Percentiles rank a stretch among this genome's conserved stretches.
Evolutionary conservation across 495 filamentous ascomycete genomes (phyloP).

Genomic region (Rostrohypoxylon terebratum): DNA sequence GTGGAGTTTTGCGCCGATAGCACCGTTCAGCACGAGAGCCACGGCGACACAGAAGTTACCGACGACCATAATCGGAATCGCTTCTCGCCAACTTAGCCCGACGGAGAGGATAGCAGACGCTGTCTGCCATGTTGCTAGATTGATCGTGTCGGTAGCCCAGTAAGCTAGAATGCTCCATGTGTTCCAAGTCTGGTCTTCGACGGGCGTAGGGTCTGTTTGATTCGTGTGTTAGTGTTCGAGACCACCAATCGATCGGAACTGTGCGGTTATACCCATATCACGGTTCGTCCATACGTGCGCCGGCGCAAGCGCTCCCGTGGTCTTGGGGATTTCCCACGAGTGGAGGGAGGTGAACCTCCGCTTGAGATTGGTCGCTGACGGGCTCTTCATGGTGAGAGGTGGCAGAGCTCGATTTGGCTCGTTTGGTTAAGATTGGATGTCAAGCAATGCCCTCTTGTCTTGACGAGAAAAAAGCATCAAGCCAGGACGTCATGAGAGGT

Average conservation of each 20-base stretch:
- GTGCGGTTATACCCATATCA: conserved; percentile 47
- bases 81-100: conserved; percentile 71
- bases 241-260: neutral
- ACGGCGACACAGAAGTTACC: conserved; percentile 72
- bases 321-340: conserved; percentile 63
- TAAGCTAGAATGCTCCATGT: conserved; percentile 65
- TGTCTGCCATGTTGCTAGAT: conserved; percentile 71
- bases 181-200: conserved; percentile 63
- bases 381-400: conserved; percentile 29
- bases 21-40: conserved; percentile 72
- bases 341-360: conserved; percentile 55
- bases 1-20: conserved; percentile 71
- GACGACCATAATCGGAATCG: conserved; percentile 69
- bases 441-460: neutral
- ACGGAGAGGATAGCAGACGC: conserved; percentile 71
- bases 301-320: conserved; percentile 60
- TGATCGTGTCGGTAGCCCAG: conserved; percentile 74
- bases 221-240: conserved; percentile 23
- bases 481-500: neutral
- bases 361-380: conserved; percentile 45
- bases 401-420: neutral
- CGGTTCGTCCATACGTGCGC: conserved; percentile 62
- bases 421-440: neutral
- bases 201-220: conserved; percentile 57
- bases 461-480: neutral